Evolutionary conservation across 768 basidiomycete species (phyloP), one percentile per base, ranked within the genome.

Genomic region (Hortiboletus campestris): DNA sequence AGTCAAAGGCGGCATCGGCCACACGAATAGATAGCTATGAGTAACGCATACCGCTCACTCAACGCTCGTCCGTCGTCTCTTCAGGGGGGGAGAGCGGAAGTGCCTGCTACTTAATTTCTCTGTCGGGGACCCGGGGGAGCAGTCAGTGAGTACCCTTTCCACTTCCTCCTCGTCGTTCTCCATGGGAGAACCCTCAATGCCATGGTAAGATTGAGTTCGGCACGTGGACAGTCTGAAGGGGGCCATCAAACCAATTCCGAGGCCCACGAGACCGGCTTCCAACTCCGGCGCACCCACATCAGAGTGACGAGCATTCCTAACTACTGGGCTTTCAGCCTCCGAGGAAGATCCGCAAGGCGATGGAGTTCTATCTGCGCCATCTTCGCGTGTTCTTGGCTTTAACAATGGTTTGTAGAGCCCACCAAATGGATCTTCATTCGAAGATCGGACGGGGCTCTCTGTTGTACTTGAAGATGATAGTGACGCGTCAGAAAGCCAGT

Each of bases 301-400:
- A 29, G 67, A 47, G 32, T 59, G 58, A 46, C 71, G 67, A 31
- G 52, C 50, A 51, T 70, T 71, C 56, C 70, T 60, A 32, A 72
- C 57, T 17, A 86, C 80, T 28, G 85, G 86, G 55, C 85, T 86
- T 56, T 83, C 83, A 11, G 46, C 50, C 51, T 66, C 72, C 7
- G 69, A 62, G 40, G 66, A 67, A 25, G 72, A 69, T 29, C 53
- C 50, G 20, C 56, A 46, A 20, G 63, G 59, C 2, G 60, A 62
- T 29, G 61, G 49, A 17, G 49, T 60, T 49, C 56, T 63, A 22
- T 62, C 51, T 41, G 35, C 34, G 10, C 44, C 39, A 4, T 53
- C 48, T 36, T 59, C 51, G 17, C 51, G 57, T 9, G 51, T 25
- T 32, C 55, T 63, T 2, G 65, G 46, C 42, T 50, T 36, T 12